These are phyloP conservation scores for Coniochaeta sp. DNA, from an alignment of 2,329 filamentous ascomycete genomes.

Conservation along the genomic window DNA sequence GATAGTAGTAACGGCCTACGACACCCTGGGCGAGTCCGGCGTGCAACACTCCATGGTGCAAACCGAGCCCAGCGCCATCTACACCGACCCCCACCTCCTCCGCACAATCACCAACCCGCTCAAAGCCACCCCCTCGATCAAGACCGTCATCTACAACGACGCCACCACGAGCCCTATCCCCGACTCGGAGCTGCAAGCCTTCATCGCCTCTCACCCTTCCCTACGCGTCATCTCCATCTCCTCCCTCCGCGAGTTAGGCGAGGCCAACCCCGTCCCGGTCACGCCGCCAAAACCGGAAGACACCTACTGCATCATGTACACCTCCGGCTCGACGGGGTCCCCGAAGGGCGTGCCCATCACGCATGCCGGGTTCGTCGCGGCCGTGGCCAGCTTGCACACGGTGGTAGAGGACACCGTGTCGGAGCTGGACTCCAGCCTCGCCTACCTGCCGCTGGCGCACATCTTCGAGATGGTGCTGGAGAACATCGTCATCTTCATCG, in stretches of 20 bases:
- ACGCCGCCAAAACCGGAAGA: slow-evolving; percentile 68
- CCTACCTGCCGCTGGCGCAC: slow-evolving; percentile 90
- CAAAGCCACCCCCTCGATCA: slow-evolving; percentile 48
- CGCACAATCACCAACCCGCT: slow-evolving; percentile 51
- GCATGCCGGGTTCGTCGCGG: slow-evolving; percentile 73
- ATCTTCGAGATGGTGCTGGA: slow-evolving; percentile 97
- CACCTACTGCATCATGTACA: slow-evolving; percentile 79
- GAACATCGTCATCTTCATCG: slow-evolving; percentile 82
- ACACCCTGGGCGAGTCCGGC: slow-evolving; percentile 79
- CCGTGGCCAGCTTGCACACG: slow-evolving; percentile 72
- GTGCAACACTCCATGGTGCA: slow-evolving; percentile 81
- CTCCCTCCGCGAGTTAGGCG: slow-evolving; percentile 48
- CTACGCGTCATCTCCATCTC: slow-evolving; percentile 47
- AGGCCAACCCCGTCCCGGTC: slow-evolving; percentile 64
- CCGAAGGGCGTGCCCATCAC: slow-evolving; percentile 85
- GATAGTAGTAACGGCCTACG: slow-evolving; percentile 89
- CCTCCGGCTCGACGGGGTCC: slow-evolving; percentile 80
- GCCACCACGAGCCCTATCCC: slow-evolving; percentile 41
- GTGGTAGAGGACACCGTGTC: slow-evolving; percentile 74
- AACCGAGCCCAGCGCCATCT: slow-evolving; percentile 76
- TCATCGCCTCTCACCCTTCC: slow-evolving; percentile 49
- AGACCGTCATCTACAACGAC: slow-evolving; percentile 58
- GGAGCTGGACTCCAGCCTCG: slow-evolving; percentile 71
- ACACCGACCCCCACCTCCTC: slow-evolving; percentile 74
- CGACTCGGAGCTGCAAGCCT: slow-evolving; percentile 44